Evolutionary conservation across 331 rosid genomes (phyloP).

Genomic region (Spiraea crenata): DNA sequence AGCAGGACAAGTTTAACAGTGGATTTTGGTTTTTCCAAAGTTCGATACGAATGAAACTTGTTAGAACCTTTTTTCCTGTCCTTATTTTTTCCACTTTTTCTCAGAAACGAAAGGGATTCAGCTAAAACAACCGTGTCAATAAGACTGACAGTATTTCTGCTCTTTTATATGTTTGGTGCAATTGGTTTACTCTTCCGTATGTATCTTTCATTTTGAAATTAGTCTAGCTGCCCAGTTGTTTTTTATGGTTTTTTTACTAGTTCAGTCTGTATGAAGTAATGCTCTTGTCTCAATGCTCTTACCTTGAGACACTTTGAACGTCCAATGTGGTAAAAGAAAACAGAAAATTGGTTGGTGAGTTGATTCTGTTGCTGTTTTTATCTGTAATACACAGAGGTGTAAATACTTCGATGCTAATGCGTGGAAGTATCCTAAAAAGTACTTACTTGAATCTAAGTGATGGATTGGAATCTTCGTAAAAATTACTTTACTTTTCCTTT

Average conservation of each 20-base stretch:
- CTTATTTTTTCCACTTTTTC: neutral
- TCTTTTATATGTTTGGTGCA: neutral
- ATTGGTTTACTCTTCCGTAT: neutral
- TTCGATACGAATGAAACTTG: neutral
- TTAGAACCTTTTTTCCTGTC: neutral
- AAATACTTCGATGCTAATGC: neutral
- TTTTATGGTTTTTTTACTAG: neutral
- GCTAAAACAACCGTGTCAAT: neutral
- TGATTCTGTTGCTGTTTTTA: neutral
- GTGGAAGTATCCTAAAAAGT: conserved; percentile 7
- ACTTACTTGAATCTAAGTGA: neutral
- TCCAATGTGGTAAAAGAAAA: neutral
- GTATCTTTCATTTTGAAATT: neutral
- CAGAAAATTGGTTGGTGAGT: neutral
- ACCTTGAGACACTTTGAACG: neutral
- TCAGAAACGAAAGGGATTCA: neutral
- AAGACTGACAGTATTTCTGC: neutral
- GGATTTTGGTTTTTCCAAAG: neutral
- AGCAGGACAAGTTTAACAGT: neutral
- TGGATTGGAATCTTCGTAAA: neutral
- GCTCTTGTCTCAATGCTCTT: conserved; percentile 17
- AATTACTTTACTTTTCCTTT: conserved; percentile 5
- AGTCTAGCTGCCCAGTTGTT: neutral
- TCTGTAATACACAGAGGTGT: neutral
- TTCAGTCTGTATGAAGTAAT: conserved; percentile 2